Conservation (phyloP, 441 rosid species). For the Adansonia rubrostipa region DNA sequence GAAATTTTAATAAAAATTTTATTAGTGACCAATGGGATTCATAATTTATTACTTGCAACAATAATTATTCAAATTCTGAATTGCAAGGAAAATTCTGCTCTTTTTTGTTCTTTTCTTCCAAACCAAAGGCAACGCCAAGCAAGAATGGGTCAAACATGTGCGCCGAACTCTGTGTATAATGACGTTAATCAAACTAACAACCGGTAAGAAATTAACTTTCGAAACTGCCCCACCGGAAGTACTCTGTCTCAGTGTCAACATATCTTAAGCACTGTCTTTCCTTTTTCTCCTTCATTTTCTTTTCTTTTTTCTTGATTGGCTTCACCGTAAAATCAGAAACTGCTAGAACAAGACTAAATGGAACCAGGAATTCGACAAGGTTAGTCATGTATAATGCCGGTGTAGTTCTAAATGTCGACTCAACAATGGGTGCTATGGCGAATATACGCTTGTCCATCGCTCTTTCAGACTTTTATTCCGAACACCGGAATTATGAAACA, state of each 20-base stretch:
- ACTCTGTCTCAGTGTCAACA: not conserved
- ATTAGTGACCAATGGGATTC: no score
- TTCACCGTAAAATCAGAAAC: not conserved
- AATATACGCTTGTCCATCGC: slow-evolving; percentile 17
- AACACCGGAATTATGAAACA: not conserved
- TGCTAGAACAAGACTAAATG: not conserved
- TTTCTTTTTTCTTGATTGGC: not conserved
- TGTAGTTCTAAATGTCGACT: not conserved
- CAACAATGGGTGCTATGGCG: slow-evolving; percentile 6
- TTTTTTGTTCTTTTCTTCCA: not conserved
- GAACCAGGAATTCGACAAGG: not conserved
- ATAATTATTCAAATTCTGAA: no score
- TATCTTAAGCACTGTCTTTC: not conserved
- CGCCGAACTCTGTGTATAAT: not conserved
- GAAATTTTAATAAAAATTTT: no score
- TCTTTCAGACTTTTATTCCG: slow-evolving; percentile 9
- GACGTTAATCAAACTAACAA: not conserved
- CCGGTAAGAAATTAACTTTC: not conserved
- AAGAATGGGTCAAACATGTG: not conserved
- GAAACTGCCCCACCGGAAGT: not conserved
- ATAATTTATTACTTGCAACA: no score
- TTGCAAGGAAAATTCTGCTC: no score
- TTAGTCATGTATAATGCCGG: not conserved
- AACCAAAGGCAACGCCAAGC: not conserved
- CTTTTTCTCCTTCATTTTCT: not conserved